Conservation (phyloP, 1,139 yeast genomes). For the Saccharomyces pastorianus region DNA sequence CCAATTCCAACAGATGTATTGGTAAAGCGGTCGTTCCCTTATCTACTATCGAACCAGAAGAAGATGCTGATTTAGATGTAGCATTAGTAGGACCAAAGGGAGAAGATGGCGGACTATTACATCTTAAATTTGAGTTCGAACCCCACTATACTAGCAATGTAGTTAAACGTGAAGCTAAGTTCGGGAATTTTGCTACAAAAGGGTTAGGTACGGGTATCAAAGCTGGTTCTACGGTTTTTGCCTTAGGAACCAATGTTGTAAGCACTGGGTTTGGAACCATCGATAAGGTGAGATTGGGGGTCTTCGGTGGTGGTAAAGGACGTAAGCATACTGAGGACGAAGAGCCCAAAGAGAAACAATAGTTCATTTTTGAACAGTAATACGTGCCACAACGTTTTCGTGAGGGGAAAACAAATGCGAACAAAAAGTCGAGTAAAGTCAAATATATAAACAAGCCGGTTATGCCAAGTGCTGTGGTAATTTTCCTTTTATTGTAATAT, state of each 20-base stretch:
- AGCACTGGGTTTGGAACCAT: constrained; percentile 37
- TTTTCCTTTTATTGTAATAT: not conserved
- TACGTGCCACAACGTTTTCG: not conserved
- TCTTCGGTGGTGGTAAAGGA: constrained; percentile 29
- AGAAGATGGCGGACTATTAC: constrained; percentile 56
- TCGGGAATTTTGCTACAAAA: constrained; percentile 32
- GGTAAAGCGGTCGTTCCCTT: constrained; percentile 59
- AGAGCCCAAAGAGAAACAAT: not conserved
- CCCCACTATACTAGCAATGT: constrained; percentile 53
- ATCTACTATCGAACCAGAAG: constrained; percentile 49
- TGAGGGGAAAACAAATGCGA: not conserved
- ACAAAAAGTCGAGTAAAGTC: not conserved
- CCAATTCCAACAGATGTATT: constrained; percentile 71
- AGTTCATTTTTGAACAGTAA: not conserved
- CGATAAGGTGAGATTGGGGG: constrained; percentile 32
- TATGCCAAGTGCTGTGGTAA: not conserved
- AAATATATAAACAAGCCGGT: not conserved
- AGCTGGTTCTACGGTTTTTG: constrained; percentile 31
- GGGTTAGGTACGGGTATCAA: constrained; percentile 24
- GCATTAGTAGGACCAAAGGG: constrained; percentile 40
- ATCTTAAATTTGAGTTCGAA: constrained; percentile 50
- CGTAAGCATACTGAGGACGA: not conserved
- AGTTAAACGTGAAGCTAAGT: constrained; percentile 25
- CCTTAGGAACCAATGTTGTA: constrained; percentile 32
- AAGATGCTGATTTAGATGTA: constrained; percentile 44